Evolutionary conservation across 371 early-diverging fungal genomes (phyloP).

Genomic region (Dinochytrium kinnereticum): DNA sequence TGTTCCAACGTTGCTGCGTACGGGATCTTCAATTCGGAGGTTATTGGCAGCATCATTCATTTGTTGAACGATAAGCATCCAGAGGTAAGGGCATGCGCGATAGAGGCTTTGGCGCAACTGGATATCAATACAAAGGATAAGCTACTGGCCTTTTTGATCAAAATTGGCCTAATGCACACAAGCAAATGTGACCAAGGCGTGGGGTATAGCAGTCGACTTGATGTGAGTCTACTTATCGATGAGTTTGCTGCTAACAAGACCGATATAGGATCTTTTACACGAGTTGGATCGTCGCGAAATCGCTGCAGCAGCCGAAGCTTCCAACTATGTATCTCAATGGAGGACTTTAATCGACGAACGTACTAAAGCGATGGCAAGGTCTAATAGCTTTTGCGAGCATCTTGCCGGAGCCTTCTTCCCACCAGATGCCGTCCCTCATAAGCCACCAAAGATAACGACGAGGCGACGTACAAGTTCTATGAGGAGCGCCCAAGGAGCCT

Average conservation of each 20-base stretch:
- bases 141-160: slow-evolving; percentile 17
- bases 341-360: neutral
- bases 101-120: slow-evolving; percentile 8
- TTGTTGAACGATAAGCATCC: slow-evolving; percentile 35
- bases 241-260: neutral
- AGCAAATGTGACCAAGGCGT: no score
- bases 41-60: slow-evolving; percentile 25
- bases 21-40: slow-evolving; percentile 18
- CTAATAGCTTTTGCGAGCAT: slow-evolving; percentile 49
- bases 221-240: neutral
- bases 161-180: slow-evolving; percentile 4
- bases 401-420: slow-evolving; percentile 50
- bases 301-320: slow-evolving; percentile 23
- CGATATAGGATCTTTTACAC: slow-evolving; percentile 10
- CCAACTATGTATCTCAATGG: slow-evolving; percentile 14
- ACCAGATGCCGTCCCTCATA: slow-evolving; percentile 29
- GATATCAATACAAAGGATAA: slow-evolving; percentile 14
- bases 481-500: no score
- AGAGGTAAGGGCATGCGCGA: slow-evolving; percentile 29
- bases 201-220: no score
- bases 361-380: neutral
- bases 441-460: neutral
- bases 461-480: neutral
- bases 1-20: slow-evolving; percentile 31
- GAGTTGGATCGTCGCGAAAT: neutral